These are phyloP conservation scores for Pittosporum tobira DNA, from an alignment of 129 eudicot genomes.

Conservation along the genomic window DNA sequence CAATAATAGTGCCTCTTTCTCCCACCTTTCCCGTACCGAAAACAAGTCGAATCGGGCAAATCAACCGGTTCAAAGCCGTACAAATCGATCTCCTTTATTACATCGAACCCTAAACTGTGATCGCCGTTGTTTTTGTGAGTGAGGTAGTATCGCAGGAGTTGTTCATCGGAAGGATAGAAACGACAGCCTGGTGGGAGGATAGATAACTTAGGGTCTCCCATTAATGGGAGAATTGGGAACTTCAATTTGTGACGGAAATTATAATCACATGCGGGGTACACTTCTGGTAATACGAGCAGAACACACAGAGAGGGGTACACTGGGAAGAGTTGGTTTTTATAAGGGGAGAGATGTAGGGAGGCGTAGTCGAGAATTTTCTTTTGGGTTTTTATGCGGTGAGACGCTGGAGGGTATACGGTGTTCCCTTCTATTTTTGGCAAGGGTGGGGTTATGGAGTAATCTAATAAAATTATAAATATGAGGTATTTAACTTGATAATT, in stretches of 20 bases:
- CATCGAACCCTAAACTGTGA: conserved; percentile 8
- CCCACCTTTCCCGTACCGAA: conserved; percentile 37
- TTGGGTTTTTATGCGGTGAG: no score
- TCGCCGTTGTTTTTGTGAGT: conserved; percentile 23
- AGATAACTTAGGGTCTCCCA: conserved; percentile 25
- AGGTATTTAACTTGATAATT: no score
- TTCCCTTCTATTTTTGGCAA: no score
- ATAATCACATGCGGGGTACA: no score
- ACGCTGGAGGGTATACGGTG: no score
- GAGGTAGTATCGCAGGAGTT: conserved; percentile 43
- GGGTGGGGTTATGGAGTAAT: no score
- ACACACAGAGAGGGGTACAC: not conserved
- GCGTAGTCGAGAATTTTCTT: no score
- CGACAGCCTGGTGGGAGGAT: conserved; percentile 55
- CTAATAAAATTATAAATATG: no score
- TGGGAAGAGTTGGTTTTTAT: not conserved
- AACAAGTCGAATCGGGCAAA: conserved; percentile 38
- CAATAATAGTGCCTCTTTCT: conserved; percentile 54
- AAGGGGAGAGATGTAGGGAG: not conserved
- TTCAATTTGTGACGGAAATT: no score
- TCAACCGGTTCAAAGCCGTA: conserved; percentile 43
- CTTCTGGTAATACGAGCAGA: no score
- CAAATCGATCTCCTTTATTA: conserved; percentile 37
- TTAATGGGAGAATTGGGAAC: conserved; percentile 15
- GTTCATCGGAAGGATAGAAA: conserved; percentile 51